Conservation (phyloP, 345 rosid species). For the Eucalyptus tenuipes region DNA sequence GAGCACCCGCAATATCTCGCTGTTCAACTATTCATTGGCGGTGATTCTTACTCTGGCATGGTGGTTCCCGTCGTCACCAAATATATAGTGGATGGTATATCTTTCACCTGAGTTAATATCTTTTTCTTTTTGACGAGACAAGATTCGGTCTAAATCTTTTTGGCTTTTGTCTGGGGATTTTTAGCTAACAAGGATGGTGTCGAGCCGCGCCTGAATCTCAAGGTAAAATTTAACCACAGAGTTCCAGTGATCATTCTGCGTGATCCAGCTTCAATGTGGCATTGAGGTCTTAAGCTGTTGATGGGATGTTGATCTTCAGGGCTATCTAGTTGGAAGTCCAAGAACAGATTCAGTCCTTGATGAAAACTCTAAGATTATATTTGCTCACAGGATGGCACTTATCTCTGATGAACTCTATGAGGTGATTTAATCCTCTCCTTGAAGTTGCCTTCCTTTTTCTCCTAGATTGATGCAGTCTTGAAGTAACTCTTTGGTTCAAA, state of each 20-base stretch:
- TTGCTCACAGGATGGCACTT: constrained; percentile 10
- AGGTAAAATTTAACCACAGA: neutral
- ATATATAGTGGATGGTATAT: constrained; percentile 9
- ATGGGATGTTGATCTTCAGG: neutral
- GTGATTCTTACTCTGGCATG: constrained; percentile 25
- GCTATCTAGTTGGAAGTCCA: constrained; percentile 10
- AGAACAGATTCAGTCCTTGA: constrained; percentile 3
- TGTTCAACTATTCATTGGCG: constrained; percentile 11
- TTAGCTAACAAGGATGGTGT: constrained; percentile 1
- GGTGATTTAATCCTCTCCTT: neutral
- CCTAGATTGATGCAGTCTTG: neutral
- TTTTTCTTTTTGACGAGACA: neutral
- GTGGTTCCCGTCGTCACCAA: constrained; percentile 4
- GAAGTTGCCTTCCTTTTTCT: neutral
- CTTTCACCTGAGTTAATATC: neutral
- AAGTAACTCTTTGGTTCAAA: neutral
- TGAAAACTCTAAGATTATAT: constrained; percentile 1
- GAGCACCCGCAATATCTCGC: constrained; percentile 16
- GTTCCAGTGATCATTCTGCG: neutral
- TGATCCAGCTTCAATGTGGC: neutral
- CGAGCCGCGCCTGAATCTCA: neutral
- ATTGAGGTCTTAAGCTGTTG: neutral
- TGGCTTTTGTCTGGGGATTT: neutral
- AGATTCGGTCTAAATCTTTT: neutral
- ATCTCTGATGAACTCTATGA: constrained; percentile 13